A percentile compares a stretch with the other conserved stretches of the same genome.
Evolutionary conservation across 306 rosid genomes (phyloP).

Genomic region (Quercus glauca): DNA sequence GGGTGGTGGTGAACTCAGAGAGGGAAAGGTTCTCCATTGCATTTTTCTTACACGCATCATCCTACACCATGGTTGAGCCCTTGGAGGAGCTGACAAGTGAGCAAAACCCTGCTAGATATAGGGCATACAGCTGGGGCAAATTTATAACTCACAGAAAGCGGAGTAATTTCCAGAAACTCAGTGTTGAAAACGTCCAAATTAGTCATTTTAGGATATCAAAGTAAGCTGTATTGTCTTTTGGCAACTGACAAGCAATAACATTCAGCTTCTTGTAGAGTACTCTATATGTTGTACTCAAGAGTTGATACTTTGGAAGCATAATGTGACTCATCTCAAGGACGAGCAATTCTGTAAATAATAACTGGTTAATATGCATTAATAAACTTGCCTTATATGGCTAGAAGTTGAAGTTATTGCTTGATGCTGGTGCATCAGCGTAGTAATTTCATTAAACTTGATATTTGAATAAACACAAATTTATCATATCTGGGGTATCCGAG

Average conservation of each 20-base stretch:
- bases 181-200: constrained; percentile 45
- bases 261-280: not conserved
- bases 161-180: constrained; percentile 42
- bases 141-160: constrained; percentile 26
- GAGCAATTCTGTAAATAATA: no score
- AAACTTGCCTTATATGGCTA: no score
- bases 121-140: constrained; percentile 42
- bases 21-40: constrained; percentile 34
- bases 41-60: constrained; percentile 56
- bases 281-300: no score
- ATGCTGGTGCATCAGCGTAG: no score
- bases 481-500: no score
- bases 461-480: no score
- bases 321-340: no score
- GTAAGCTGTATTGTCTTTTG: not conserved
- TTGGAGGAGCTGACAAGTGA: constrained; percentile 38
- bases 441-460: no score
- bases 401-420: no score
- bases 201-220: constrained; percentile 32
- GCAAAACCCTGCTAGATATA: constrained; percentile 11
- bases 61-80: constrained; percentile 38
- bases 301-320: no score
- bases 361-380: no score
- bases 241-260: not conserved
- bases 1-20: no score